Base-by-base conservation (phyloP, 129 eudicot species). In the Apium graveolens region DNA sequence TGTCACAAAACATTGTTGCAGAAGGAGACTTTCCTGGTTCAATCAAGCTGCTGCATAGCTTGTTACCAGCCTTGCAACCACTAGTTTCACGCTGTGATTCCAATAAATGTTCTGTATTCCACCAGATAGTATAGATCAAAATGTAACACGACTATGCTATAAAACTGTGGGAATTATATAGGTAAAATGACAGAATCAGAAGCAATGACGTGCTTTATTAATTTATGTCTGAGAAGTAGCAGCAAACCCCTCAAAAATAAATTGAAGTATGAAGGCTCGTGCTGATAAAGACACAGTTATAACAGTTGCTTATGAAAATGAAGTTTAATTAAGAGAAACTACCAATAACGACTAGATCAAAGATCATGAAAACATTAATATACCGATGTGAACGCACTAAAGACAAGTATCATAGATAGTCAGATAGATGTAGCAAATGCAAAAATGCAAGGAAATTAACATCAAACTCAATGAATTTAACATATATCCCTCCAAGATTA, bases 41-140 rank as follows among this genome's bases (percentile, higher is more conserved):
- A 32, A 32, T 41, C 77, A 95, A 80, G 82, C 96, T 95, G 80
- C 86, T 76, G 87, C 98, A 90, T 12, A 74, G 71, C 53, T 81
- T 86, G 49, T 95, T 91, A 44, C 97, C 94, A 44, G 98, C 96
- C 83, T 90, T 91, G 76, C 98, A 95, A 48, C 78, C 79, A 13
- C 75, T 72, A 18, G 73, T 70, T 35, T 77, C 90, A 73, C 73
- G 44, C 37, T 73, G 79, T 11, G 83, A 80, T 83, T 68, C 76
- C 45, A 31, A 82, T 68, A 77, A 76, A 57, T 74, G 42, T 70
- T 78, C 82, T 31, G 81, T 70, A 14, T 65, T 65, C 70, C 77
- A 83, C 63, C 82, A 13, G 73, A 78, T 77, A 81, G 34, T 55
- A 68, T 31, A 12, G 60, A 41, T 53, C 77, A 42, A n/a, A 34